phyloP scores from a whole-genome alignment of 2,329 filamentous ascomycete species.

The Claviceps sp. region DNA sequence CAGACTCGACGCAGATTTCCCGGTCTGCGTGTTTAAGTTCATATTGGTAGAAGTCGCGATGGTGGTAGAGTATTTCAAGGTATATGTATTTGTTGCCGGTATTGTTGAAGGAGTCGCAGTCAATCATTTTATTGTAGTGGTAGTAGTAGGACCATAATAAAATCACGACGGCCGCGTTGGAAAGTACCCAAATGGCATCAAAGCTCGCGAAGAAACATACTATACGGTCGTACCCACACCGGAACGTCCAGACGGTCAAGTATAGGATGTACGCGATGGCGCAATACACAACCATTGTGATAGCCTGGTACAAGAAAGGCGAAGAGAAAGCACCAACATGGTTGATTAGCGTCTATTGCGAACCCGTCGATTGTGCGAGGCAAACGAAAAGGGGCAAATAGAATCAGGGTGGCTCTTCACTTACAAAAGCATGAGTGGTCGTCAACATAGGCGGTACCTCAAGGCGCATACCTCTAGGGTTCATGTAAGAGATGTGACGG shows the following conservation, averaged over 20 bases:
- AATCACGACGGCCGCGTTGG: conserved; percentile 63
- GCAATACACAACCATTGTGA: conserved; percentile 66
- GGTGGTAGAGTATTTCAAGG: conserved; percentile 28
- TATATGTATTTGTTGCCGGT: conserved; percentile 29
- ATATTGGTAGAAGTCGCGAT: conserved; percentile 22
- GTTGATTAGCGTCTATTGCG: too few relatives aligned
- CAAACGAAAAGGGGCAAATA: too few relatives aligned
- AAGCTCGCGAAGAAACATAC: conserved; percentile 54
- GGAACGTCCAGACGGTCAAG: conserved; percentile 35
- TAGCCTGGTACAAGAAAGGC: conserved; percentile 41
- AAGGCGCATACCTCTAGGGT: conserved; percentile 47
- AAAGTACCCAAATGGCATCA: conserved; percentile 61
- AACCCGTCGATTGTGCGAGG: background rate
- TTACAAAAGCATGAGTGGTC: conserved; percentile 65
- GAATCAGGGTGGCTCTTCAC: conserved; percentile 20
- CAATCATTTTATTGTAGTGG: conserved; percentile 60
- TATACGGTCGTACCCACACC: conserved; percentile 16
- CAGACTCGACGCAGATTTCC: conserved; percentile 67
- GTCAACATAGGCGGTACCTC: conserved; percentile 60
- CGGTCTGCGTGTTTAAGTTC: conserved; percentile 38
- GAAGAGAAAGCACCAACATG: background rate
- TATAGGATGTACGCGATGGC: conserved; percentile 72
- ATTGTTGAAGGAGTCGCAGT: conserved; percentile 41
- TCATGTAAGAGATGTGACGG: conserved; percentile 71
- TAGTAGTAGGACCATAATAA: conserved; percentile 45